Conservation (phyloP, 2,329 filamentous ascomycete genomes). For the Hirsutella minnesotensis region DNA sequence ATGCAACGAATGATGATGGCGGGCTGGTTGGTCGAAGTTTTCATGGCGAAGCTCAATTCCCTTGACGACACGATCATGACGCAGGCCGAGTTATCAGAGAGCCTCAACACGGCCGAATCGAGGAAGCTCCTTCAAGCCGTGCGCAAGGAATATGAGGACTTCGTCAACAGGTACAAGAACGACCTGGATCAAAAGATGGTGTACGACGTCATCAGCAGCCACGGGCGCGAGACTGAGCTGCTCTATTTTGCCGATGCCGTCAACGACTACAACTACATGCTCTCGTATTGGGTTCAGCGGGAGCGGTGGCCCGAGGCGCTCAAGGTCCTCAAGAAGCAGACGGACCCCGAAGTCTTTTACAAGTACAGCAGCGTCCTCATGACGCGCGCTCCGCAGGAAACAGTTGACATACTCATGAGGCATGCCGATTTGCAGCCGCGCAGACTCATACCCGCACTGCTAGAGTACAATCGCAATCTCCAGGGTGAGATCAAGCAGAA, state of each 20-base stretch:
- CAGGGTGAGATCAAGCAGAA: conserved; percentile 60
- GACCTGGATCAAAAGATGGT: conserved; percentile 86
- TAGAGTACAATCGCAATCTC: conserved; percentile 82
- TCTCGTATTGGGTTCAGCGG: conserved; percentile 94
- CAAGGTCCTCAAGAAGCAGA: conserved; percentile 84
- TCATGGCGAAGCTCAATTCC: conserved; percentile 93
- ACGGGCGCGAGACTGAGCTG: conserved; percentile 86
- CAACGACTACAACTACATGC: conserved; percentile 86
- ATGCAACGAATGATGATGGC: conserved; percentile 97
- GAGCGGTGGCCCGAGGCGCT: conserved; percentile 86
- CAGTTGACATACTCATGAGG: conserved; percentile 93
- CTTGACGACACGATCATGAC: conserved; percentile 91
- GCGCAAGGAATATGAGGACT: conserved; percentile 75
- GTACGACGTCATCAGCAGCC: conserved; percentile 92
- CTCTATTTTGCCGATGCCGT: conserved; percentile 81
- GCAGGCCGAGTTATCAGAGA: conserved; percentile 68
- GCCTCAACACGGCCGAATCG: conserved; percentile 57
- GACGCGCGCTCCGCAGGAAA: conserved; percentile 70
- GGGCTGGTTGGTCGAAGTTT: conserved; percentile 89
- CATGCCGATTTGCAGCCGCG: conserved; percentile 76
- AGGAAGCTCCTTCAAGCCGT: conserved; percentile 59
- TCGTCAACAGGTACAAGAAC: conserved; percentile 70
- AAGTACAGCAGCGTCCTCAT: conserved; percentile 95
- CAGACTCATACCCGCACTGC: conserved; percentile 80
- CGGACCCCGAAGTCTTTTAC: conserved; percentile 86